Conservation (phyloP, 1,284 basidiomycete genomes). For the Cutaneotrichosporon mucoides region DNA sequence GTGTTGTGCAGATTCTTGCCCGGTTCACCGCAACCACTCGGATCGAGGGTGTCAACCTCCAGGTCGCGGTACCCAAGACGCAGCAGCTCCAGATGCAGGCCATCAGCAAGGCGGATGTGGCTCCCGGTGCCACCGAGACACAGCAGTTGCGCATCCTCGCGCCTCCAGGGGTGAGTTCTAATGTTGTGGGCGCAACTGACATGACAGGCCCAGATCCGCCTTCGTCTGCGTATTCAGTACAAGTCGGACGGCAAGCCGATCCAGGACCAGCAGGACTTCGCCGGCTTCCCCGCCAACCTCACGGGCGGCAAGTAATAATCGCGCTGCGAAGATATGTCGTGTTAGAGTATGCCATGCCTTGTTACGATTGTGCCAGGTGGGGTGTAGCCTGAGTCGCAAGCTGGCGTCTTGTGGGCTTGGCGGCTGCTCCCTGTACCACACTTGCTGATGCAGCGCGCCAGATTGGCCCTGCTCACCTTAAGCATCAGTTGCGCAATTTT, state of each 20-base stretch:
- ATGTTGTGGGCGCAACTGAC: neutral
- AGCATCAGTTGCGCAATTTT: too few relatives aligned
- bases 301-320: slow-evolving; percentile 50
- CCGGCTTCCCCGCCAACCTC: slow-evolving; percentile 77
- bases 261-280: slow-evolving; percentile 93
- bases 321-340: neutral
- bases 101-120: slow-evolving; percentile 80
- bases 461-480: too few relatives aligned
- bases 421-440: too few relatives aligned
- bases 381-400: too few relatives aligned
- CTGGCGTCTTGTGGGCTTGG: too few relatives aligned
- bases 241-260: slow-evolving; percentile 62
- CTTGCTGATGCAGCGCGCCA: too few relatives aligned
- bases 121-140: slow-evolving; percentile 78
- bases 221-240: slow-evolving; percentile 82
- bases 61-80: slow-evolving; percentile 98
- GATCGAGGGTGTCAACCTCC: slow-evolving; percentile 74
- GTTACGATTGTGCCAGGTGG: neutral
- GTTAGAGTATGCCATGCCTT: slow-evolving; percentile 4
- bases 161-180: slow-evolving; percentile 67
- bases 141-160: slow-evolving; percentile 93
- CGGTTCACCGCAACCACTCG: slow-evolving; percentile 70
- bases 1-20: slow-evolving; percentile 84
- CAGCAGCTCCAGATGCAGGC: slow-evolving; percentile 98
- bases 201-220: slow-evolving; percentile 70